Base-by-base conservation (phyloP, 2,329 filamentous ascomycete genomes). In the Hypoxylon sp. region DNA sequence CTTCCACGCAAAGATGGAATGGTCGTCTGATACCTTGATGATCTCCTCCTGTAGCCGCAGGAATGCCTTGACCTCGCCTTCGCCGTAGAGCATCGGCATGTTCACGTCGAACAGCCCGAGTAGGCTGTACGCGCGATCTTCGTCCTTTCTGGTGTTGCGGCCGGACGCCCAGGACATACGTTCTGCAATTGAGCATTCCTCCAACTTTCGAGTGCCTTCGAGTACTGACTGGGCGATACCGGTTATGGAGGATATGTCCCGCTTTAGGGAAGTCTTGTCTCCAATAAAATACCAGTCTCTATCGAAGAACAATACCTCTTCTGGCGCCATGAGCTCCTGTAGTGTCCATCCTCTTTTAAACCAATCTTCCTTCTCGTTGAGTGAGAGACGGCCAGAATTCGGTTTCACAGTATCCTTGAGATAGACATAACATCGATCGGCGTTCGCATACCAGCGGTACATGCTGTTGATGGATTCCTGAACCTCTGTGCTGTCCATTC, bases 381-480 rank as follows among this genome's bases (percentile, higher is more conserved):
- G 20, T 12, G 14, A 3, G 26, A 44, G 20, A 26, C 1, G 2
- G 5, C 44, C 44, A 9, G 28, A 32, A 2, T 5, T 18, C 30
- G 22, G 18, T 2, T 28, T 40, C 6, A 14, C 4, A 1, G 51
- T 54, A 11, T 61, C 50, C 7, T 54, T 54, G 7, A 61, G 50
- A 44, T 49, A 61, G 11, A 42, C 58, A 9, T 61, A 61, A 33
- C 58, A 61, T 36, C 1, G 33, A 5, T 42, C 5, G 3, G 58
- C 32, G 24, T 55, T 61, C 16, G 5, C 44, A 20, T 55, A 61
- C 20, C 51, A 61, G 6, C 44, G 38, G 32, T 61, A 61, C 49
- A 61, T 61, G 22, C 49, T 53, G 42, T 61, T 61, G 42, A 61
- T 61, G 33, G 44, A 18, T 32, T 61, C 58, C 44, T 54, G 51